Evolutionary conservation across 2,329 filamentous ascomycete species (phyloP), one percentile per base, ranked within the genome.

Genomic region (Sordariomycetes sp.): DNA sequence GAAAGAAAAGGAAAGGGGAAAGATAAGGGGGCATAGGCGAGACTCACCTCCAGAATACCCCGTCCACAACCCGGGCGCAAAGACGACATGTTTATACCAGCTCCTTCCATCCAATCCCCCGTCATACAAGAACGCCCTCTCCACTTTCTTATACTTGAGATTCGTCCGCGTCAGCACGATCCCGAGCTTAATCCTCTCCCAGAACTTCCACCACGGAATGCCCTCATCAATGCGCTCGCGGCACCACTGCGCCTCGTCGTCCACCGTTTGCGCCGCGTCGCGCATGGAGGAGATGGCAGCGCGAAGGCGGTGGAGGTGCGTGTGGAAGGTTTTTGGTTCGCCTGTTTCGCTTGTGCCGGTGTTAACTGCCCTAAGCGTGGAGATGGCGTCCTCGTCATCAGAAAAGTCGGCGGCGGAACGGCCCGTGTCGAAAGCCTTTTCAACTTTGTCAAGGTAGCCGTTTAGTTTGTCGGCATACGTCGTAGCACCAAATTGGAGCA

Each of bases 21-120:
- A 39, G 58, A 45, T 54, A 55, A 25, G 36, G 36, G 36, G 10
- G 48, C n/a, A 51, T 52, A 34, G 17, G 10, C 53, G 17, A 39
- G 54, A 72, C 78, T 70, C 65, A 85, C 82, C 80, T 65, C 90
- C 91, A 0, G 90, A 76, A 69, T 96, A 96, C 0, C 91, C 91
- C 0, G 90, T 96, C 90, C 90, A 95, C 53, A 92, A 69, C 0
- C 91, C 91, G 0, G 91, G 91, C 1, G 91, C 91, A 70, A 95
- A 96, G 1, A 96, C 87, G 2, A 96, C 86, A 65, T 96, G 92
- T 74, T 96, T 96, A 74, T 92, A 97, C 90, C 90, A 96, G 25
- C 75, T 74, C 59, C 92, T 76, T 1, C 83, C 82, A 67, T 96
- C 91, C 22, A 97, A 72, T 0, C 92, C 92, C 2, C 79, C 76